Conservation (phyloP, 371 early-diverging fungal genomes). For the Mucor sp. region DNA sequence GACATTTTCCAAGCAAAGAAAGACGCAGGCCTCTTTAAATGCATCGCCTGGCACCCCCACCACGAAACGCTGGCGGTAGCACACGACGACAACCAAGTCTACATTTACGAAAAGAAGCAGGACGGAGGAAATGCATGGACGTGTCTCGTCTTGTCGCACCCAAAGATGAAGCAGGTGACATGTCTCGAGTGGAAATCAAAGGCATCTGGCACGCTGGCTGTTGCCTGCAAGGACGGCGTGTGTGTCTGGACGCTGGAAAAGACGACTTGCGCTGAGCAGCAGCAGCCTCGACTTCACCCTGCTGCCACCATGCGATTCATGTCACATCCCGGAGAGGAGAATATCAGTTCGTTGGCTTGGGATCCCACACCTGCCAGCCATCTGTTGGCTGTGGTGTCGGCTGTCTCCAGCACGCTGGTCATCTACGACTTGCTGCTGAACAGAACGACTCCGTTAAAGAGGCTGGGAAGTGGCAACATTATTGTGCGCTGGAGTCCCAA, state of each 20-base stretch:
- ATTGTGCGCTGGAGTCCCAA: conserved; percentile 49
- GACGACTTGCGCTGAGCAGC: background rate
- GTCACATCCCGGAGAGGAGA: conserved; percentile 23
- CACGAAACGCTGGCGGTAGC: conserved; percentile 53
- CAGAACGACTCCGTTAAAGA: conserved; percentile 30
- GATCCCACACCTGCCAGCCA: conserved; percentile 50
- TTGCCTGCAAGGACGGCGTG: conserved; percentile 55
- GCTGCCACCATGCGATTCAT: conserved; percentile 36
- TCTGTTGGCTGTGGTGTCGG: conserved; percentile 37
- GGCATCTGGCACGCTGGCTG: conserved; percentile 51
- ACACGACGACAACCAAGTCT: conserved; percentile 46
- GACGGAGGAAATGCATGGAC: conserved; percentile 30
- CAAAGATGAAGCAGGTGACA: conserved; percentile 49
- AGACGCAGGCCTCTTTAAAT: conserved; percentile 9
- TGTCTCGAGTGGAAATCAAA: conserved; percentile 60
- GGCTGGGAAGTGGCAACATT: conserved; percentile 38
- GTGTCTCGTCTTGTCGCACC: conserved; percentile 45
- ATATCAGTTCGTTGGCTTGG: conserved; percentile 48
- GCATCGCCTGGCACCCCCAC: conserved; percentile 62
- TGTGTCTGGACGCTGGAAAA: conserved; percentile 54
- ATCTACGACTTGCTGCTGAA: conserved; percentile 38
- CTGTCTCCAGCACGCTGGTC: conserved; percentile 25
- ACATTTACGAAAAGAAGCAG: conserved; percentile 46
- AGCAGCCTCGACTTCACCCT: conserved; percentile 13
- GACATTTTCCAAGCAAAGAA: conserved; percentile 1